Evolutionary conservation across 768 basidiomycete species (phyloP), one percentile per base, ranked within the genome.

Genomic region (Leccinum incarnatum): DNA sequence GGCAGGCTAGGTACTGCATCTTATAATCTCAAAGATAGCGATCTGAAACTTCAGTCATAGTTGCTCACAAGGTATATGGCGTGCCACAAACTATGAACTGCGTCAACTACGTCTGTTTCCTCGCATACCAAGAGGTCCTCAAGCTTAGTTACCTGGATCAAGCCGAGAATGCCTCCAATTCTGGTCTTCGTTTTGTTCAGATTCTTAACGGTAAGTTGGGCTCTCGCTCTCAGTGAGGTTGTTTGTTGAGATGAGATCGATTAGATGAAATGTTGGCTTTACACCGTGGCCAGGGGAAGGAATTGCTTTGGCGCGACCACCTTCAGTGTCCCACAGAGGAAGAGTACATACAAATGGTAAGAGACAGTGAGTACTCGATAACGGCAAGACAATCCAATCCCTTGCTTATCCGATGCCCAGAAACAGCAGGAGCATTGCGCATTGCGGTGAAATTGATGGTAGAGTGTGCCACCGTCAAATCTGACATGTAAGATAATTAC

Each of bases 31-130:
- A 19, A 32, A 12, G 15, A 21, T 4, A 5, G 49, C 17, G 46
- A 32, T 25, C 15, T 59, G 50, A 54, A 37, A 11, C 23, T 0
- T n/a, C 21, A 29, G 15, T 52, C 46, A 17, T n/a, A 88, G 95
- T 94, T n/a, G 86, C 95, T 0, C 95, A 99, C 75, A 93, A 91
- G 79, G 94, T 99, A 64, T 99, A 94, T 66, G 96, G 96, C 2
- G 78, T 97, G 2, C 93, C 96, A 1, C 95, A 98, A 72, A 96
- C 95, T 0, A 94, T 98, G 74, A 99, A 99, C 72, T 86, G 88
- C 2, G 95, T 95, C 1, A 98, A 97, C 74, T 98, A 98, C 66
- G 93, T 94, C 45, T 98, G 95, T 70, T 99, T 98, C 71, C 84
- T 94, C 37, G 96, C 95, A 0, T 94, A 88, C 69, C 82, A 93